These are phyloP conservation scores for Cytospora piceae DNA, from an alignment of 2,329 filamentous ascomycete species.

Conservation along the genomic window DNA sequence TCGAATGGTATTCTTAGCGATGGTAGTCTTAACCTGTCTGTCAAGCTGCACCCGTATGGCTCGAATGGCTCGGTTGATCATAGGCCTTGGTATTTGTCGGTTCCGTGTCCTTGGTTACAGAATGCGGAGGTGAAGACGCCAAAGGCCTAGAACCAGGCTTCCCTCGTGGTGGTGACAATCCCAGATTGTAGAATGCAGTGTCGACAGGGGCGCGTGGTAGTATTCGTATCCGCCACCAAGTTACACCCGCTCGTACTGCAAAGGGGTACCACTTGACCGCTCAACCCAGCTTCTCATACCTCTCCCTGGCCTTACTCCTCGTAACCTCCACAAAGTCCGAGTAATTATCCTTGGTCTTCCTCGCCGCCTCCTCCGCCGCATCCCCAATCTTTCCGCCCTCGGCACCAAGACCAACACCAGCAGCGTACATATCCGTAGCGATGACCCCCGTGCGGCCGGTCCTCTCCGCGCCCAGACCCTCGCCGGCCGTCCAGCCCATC, in stretches of 20 bases:
- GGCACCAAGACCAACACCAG: constrained; percentile 71
- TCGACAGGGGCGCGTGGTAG: background rate
- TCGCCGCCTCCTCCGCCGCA: constrained; percentile 64
- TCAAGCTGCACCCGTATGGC: background rate
- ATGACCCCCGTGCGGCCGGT: constrained; percentile 67
- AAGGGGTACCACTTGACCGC: background rate
- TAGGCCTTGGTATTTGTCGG: background rate
- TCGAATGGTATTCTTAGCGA: background rate
- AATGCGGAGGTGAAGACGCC: background rate
- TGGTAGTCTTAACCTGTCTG: background rate
- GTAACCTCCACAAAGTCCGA: constrained; percentile 66
- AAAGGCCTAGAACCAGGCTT: background rate
- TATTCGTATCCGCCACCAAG: background rate
- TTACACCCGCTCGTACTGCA: background rate
- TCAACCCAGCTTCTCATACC: constrained; percentile 60
- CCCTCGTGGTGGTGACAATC: background rate
- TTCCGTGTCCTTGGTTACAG: background rate
- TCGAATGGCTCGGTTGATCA: background rate
- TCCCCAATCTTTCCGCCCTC: constrained; percentile 72
- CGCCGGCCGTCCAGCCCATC: constrained; percentile 71
- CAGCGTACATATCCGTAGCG: constrained; percentile 65
- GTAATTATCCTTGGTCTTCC: constrained; percentile 63
- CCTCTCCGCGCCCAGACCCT: constrained; percentile 66
- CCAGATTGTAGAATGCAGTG: background rate
- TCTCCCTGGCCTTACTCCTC: constrained; percentile 67